These are phyloP conservation scores for Diaporthe nobilis DNA, from an alignment of 2,329 filamentous ascomycete genomes.

Conservation along the genomic window DNA sequence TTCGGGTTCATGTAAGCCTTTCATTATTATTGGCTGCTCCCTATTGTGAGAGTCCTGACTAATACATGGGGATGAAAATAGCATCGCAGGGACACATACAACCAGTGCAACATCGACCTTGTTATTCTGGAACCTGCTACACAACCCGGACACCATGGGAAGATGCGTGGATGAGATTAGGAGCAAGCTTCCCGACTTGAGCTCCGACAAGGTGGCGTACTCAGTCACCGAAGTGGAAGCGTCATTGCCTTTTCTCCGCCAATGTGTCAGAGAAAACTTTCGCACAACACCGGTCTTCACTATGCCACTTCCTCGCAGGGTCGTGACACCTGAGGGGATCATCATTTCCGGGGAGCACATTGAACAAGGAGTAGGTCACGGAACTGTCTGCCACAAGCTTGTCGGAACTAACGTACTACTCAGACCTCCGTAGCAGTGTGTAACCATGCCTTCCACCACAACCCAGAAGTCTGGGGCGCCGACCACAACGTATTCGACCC, in stretches of 20 bases:
- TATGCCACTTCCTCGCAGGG: constrained; percentile 13
- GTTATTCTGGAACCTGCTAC: constrained; percentile 12
- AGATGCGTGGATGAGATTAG: background rate
- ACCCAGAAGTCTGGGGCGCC: constrained; percentile 49
- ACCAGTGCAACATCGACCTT: constrained; percentile 14
- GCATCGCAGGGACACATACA: constrained; percentile 17
- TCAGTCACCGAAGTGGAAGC: constrained; percentile 22
- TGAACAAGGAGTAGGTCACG: background rate
- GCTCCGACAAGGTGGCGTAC: background rate
- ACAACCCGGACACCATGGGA: background rate
- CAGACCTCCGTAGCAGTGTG: constrained; percentile 51
- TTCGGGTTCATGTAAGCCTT: constrained; percentile 15
- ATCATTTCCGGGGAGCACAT: background rate
- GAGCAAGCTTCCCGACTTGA: background rate
- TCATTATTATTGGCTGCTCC: fast-evolving
- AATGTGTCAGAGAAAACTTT: constrained; percentile 13
- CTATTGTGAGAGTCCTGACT: background rate
- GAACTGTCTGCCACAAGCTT: background rate
- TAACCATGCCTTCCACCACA: constrained; percentile 54
- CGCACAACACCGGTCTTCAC: constrained; percentile 13
- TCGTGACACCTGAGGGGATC: constrained; percentile 12
- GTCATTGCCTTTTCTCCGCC: background rate
- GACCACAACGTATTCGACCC: constrained; percentile 47
- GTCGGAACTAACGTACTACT: background rate
- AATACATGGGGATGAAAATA: background rate